Base-by-base conservation (phyloP, 2,329 filamentous ascomycete species). In the Cordyceps cicadae region DNA sequence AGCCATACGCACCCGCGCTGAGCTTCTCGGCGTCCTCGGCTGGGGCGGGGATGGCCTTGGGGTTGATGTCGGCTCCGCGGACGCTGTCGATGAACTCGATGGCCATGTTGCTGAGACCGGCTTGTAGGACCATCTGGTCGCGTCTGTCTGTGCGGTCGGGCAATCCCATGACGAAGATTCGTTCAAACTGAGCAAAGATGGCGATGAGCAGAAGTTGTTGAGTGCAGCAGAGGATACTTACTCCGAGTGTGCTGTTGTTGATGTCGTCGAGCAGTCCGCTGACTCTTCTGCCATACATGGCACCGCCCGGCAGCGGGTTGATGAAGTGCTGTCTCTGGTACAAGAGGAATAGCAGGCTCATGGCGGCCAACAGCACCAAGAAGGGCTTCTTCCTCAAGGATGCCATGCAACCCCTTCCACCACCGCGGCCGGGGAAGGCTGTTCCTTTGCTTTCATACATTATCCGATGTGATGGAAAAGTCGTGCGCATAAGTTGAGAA, bases 111-210 rank as follows among this genome's bases (percentile, higher is more conserved):
- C 73, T 80, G 14, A 79, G 71, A 1, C 75, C 73, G 4, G 77
- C 78, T 2, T 77, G 76, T 4, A 81, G 69, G 1, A 74, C 70
- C 66, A 82, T 75, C 1, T 75, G 72, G 69, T 83, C 78, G 45
- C 77, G 74, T 7, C 79, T 75, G 64, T 83, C 81, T 32, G 74
- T 77, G 3, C 81, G 70, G 46, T 72, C 72, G 2, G 78, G 76
- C 2, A 82, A 73, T 50, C 78, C 81, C 54, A 83, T 73, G 29
- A 79, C 78, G 63, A 81, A 76, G 34, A 58, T 55, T 54, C 52
- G 60, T 46, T 65, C 55, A 57, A 58, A 68, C 64, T 62, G 34
- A 32, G 17, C 17, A 50, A 34, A 26, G 2, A 12, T 8, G 34
- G 9, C 32, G 14, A n/a, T 2, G 12, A 37, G 21, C 32, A 5